These are phyloP conservation scores for Gyrodon lividus DNA, from an alignment of 768 basidiomycete species.

Conservation along the genomic window DNA sequence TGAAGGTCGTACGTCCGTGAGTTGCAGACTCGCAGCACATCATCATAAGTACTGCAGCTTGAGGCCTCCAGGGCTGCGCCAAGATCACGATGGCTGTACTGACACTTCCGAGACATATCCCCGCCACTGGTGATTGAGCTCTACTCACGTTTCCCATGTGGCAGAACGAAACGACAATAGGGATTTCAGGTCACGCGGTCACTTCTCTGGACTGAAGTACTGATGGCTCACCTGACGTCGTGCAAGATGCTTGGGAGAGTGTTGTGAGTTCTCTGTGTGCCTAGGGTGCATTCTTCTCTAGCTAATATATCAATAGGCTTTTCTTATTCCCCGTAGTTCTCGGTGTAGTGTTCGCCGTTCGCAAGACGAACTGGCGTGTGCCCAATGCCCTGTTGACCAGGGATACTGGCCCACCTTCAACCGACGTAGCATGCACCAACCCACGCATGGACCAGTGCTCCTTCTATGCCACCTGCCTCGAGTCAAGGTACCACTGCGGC, in stretches of 20 bases:
- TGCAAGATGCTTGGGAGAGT: not conserved
- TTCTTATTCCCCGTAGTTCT: not conserved
- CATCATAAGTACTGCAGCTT: too few species aligned
- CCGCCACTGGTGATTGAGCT: too few species aligned
- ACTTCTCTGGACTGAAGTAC: too few species aligned
- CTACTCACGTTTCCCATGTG: too few species aligned
- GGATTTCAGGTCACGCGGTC: too few species aligned
- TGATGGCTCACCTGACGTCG: too few species aligned
- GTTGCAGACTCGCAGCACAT: too few species aligned
- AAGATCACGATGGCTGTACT: too few species aligned
- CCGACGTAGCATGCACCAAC: slow-evolving; percentile 16
- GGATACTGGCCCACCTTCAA: slow-evolving; percentile 13
- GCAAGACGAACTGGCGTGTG: not conserved
- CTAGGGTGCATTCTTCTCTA: not conserved
- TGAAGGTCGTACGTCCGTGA: too few species aligned
- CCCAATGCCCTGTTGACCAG: not conserved
- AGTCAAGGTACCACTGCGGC: slow-evolving; percentile 46
- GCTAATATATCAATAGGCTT: not conserved
- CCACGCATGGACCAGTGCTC: slow-evolving; percentile 40
- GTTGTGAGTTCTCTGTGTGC: not conserved
- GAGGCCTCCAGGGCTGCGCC: too few species aligned
- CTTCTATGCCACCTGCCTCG: slow-evolving; percentile 47
- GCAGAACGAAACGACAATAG: too few species aligned
- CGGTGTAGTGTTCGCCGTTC: not conserved
- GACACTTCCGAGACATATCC: too few species aligned